These are phyloP conservation scores for Fagopyrum homotropicum DNA, from an alignment of 148 eudicot species.

Conservation along the genomic window DNA sequence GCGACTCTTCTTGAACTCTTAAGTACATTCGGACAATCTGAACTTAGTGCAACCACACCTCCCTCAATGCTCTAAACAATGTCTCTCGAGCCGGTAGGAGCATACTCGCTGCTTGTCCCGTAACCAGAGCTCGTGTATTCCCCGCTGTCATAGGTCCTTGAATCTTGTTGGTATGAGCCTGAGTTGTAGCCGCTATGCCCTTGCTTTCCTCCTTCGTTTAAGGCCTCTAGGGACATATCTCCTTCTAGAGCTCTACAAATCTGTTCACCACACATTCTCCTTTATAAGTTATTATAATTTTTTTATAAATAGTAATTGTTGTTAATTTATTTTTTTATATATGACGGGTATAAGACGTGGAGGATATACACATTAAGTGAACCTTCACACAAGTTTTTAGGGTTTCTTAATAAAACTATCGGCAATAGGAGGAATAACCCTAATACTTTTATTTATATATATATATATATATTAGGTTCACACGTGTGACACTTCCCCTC, in stretches of 20 bases:
- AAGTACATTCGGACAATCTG: not conserved
- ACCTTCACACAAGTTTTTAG: too few species aligned
- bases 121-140: not conserved
- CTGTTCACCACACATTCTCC: not conserved
- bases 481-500: too few species aligned
- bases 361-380: too few species aligned
- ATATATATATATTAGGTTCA: too few species aligned
- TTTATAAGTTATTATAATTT: too few species aligned
- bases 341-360: too few species aligned
- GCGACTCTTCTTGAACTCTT: not conserved
- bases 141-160: not conserved
- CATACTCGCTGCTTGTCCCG: not conserved
- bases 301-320: too few species aligned
- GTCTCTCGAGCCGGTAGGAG: not conserved
- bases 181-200: not conserved
- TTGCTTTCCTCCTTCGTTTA: not conserved
- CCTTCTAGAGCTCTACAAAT: not conserved
- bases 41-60: not conserved
- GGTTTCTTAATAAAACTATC: too few species aligned
- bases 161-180: not conserved
- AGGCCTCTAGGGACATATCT: not conserved
- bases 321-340: too few species aligned
- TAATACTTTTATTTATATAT: too few species aligned
- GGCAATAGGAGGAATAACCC: too few species aligned
- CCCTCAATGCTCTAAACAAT: not conserved